Evolutionary conservation across 2,329 filamentous ascomycete species (phyloP), one percentile per base, ranked within the genome.

Genomic region (Plenodomus tracheiphilus): DNA sequence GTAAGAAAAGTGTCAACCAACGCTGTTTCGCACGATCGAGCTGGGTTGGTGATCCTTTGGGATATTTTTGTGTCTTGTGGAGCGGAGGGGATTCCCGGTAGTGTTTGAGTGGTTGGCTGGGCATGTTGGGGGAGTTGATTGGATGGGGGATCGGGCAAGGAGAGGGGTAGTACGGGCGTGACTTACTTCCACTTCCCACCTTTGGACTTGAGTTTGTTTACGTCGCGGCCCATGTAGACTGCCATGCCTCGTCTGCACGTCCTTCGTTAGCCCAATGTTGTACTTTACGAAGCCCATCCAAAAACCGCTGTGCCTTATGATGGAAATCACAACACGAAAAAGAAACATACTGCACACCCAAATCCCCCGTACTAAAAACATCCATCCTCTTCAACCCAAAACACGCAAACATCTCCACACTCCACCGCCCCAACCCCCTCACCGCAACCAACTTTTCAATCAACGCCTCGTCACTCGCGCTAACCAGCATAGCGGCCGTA

Each of bases 371-470:
- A 18, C 87, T 91, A 70, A 97, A 96, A 18, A 99, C 89, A 74
- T 99, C 93, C 80, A 91, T 87, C 11, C 92, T 81, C 80, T 97
- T 97, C 35, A 99, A 78, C n/a, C 85, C 89, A 73, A 99, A 97
- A 73, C 89, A 91, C 41, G 92, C 90, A 78, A 99, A 99, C 94
- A 99, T 68, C 41, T 67, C 92, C 13, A 96, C 91, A 40, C 87
- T 92, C 94, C 94, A 97, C 45, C 81, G 81, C 0, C 94, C 94
- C 41, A 97, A 75, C 0, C 94, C 94, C 9, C 93, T 81, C 4
- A 99, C 91, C 1, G 91, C 89, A 40, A 88, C 90, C 40, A 99
- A 79, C 69, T 83, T 87, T 71, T 88, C 83, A 56, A 97, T 79
- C 7, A 99, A 81, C 59, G 96, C 89, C 42, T 96, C 92, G 69